These are phyloP conservation scores for Baudoinia panamericana DNA, from an alignment of 495 filamentous ascomycete genomes.

Conservation along the genomic window DNA sequence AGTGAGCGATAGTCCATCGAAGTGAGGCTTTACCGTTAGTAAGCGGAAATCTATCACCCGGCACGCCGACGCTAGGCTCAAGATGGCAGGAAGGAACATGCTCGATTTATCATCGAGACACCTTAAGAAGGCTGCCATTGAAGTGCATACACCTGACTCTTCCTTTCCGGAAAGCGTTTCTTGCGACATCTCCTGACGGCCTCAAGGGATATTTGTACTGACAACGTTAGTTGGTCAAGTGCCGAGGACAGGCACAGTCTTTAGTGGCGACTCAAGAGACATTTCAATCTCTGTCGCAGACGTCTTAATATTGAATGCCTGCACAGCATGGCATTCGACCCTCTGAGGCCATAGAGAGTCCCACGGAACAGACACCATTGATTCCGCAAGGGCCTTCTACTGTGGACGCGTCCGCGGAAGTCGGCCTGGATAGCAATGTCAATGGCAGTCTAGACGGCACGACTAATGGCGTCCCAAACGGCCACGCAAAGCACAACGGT, in stretches of 20 bases:
- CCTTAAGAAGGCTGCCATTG: too few relatives aligned
- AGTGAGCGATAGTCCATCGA: too few relatives aligned
- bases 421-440: background rate
- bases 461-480: background rate
- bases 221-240: too few relatives aligned
- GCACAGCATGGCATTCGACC: background rate
- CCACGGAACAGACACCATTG: slow-evolving; percentile 5
- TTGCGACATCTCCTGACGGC: background rate
- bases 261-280: too few relatives aligned
- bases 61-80: too few relatives aligned
- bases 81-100: too few relatives aligned
- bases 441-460: background rate
- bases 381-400: slow-evolving; percentile 1
- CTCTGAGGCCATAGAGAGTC: too few relatives aligned
- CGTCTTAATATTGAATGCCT: background rate
- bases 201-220: background rate
- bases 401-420: slow-evolving; percentile 1
- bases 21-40: too few relatives aligned
- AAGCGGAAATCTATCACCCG: too few relatives aligned
- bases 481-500: background rate
- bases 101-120: background rate
- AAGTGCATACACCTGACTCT: too few relatives aligned
- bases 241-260: too few relatives aligned
- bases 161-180: background rate
- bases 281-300: background rate